Percentiles rank a stretch among this genome's conserved stretches.
Evolutionary conservation across 768 basidiomycete species (phyloP).

Genomic region (Boletus reticuloceps): DNA sequence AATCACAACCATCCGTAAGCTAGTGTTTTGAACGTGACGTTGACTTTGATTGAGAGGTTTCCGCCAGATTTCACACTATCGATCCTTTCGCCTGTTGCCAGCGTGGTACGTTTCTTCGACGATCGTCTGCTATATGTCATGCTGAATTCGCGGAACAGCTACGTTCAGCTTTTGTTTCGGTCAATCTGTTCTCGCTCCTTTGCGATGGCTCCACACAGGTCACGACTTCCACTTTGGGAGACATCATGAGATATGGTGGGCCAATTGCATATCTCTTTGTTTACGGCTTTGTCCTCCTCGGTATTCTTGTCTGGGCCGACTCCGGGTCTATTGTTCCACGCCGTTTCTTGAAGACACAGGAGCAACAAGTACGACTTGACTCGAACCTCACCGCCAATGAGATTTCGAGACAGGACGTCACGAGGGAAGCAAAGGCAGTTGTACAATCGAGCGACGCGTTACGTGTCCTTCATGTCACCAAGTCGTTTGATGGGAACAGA

Average conservation of each 20-base stretch:
- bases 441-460: slow-evolving; percentile 53
- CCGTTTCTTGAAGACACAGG: slow-evolving; percentile 25
- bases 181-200: slow-evolving; percentile 73
- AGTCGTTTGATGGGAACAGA: slow-evolving; percentile 51
- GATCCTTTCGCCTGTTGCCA: slow-evolving; percentile 65
- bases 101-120: slow-evolving; percentile 46
- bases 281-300: slow-evolving; percentile 56
- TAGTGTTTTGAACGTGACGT: not conserved
- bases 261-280: slow-evolving; percentile 73
- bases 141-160: slow-evolving; percentile 36
- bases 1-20: slow-evolving; percentile 59
- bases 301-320: slow-evolving; percentile 66
- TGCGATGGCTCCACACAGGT: slow-evolving; percentile 55
- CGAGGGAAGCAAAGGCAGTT: slow-evolving; percentile 49
- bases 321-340: slow-evolving; percentile 58
- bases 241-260: slow-evolving; percentile 63
- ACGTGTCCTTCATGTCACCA: slow-evolving; percentile 61
- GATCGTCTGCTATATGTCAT: not conserved
- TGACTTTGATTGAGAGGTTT: not conserved
- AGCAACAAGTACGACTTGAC: slow-evolving; percentile 12
- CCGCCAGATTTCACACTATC: slow-evolving; percentile 61
- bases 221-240: slow-evolving; percentile 45
- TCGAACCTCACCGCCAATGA: slow-evolving; percentile 12
- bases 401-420: slow-evolving; percentile 48
- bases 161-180: slow-evolving; percentile 69